phyloP scores from a whole-genome alignment of 108 stramenopile species.

The Halocafeteria seosinensis region DNA sequence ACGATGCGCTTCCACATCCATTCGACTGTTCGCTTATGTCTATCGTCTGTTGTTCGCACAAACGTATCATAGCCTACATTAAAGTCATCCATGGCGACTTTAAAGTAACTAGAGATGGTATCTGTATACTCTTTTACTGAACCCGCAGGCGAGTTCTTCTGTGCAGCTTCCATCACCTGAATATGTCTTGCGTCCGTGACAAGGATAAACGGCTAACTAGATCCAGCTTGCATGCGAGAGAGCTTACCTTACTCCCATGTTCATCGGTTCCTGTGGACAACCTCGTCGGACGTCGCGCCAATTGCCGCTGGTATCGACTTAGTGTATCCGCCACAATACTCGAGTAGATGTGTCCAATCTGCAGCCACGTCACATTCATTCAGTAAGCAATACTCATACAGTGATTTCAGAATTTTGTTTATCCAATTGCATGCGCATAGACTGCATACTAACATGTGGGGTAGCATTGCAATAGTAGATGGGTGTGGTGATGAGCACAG shows the following conservation, averaged over 20 bases:
- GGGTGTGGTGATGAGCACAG: neutral
- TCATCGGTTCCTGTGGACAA: slow-evolving; percentile 49
- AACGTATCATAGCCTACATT: slow-evolving; percentile 64
- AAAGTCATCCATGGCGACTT: slow-evolving; percentile 25
- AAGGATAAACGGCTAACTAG: too few relatives aligned
- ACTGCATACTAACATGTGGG: neutral
- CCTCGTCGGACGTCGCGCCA: slow-evolving; percentile 36
- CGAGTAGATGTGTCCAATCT: slow-evolving; percentile 97
- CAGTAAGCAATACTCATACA: too few relatives aligned
- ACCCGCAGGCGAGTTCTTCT: too few relatives aligned
- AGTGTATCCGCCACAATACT: slow-evolving; percentile 78
- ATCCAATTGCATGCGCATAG: too few relatives aligned
- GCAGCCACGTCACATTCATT: slow-evolving; percentile 90
- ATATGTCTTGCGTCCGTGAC: too few relatives aligned
- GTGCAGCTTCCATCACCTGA: too few relatives aligned
- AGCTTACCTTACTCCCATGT: slow-evolving; percentile 34
- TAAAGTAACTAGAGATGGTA: slow-evolving; percentile 13
- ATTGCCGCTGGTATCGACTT: slow-evolving; percentile 80
- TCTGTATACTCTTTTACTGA: too few relatives aligned
- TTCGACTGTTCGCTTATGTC: slow-evolving; percentile 57
- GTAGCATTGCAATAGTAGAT: neutral
- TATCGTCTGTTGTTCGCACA: slow-evolving; percentile 67
- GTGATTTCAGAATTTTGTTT: too few relatives aligned
- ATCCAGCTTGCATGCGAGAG: too few relatives aligned
- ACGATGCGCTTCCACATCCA: slow-evolving; percentile 57